These are phyloP conservation scores for Verticillium dahliae DNA, from an alignment of 2,329 filamentous ascomycete genomes.

Conservation along the genomic window DNA sequence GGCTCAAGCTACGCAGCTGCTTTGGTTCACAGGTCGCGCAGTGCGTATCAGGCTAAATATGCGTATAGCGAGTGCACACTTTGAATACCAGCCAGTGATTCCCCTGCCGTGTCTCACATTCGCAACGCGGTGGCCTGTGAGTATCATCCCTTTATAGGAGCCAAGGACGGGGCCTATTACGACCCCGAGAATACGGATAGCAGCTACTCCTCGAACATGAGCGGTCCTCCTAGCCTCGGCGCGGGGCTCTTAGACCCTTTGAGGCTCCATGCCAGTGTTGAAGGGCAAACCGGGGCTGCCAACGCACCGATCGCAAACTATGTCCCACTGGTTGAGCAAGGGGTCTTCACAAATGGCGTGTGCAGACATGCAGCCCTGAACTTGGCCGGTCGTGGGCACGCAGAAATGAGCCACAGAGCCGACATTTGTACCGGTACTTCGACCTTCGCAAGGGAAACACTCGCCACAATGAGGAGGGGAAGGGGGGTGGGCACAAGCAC, in stretches of 20 bases:
- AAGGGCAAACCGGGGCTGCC: background rate
- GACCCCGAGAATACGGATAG: too few relatives aligned
- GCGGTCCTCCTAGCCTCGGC: too few relatives aligned
- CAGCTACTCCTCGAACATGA: too few relatives aligned
- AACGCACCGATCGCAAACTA: background rate
- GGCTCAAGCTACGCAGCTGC: background rate
- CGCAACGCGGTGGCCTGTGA: too few relatives aligned
- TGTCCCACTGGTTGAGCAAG: background rate
- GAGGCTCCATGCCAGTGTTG: too few relatives aligned
- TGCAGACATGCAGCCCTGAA: background rate
- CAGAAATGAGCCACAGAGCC: slow-evolving; percentile 2
- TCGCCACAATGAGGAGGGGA: background rate
- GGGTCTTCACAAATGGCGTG: background rate
- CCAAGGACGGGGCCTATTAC: background rate
- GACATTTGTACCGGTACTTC: slow-evolving; percentile 9
- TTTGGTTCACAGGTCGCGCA: background rate
- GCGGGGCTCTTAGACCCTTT: too few relatives aligned
- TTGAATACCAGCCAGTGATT: too few relatives aligned
- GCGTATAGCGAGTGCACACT: background rate
- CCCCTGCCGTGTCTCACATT: background rate
- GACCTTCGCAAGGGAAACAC: background rate
- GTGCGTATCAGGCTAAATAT: background rate
- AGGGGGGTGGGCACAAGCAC: slow-evolving; percentile 4
- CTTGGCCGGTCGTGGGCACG: background rate
- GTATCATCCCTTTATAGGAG: background rate